Evolutionary conservation across 495 filamentous ascomycete genomes (phyloP).

Genomic region (Hyaloscypha hepaticicola): DNA sequence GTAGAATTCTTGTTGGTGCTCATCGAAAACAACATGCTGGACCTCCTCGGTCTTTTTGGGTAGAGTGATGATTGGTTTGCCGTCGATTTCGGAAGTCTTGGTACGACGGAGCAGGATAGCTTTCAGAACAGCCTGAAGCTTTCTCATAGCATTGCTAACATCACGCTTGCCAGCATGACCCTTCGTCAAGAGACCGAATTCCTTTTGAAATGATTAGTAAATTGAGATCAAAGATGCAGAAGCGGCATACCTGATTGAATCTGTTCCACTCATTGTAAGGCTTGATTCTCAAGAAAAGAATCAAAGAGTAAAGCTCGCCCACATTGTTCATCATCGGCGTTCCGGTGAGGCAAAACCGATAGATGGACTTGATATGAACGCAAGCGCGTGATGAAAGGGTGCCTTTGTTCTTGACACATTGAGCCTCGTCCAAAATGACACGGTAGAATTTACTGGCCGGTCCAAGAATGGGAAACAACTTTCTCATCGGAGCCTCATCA

Average conservation of each 20-base stretch:
- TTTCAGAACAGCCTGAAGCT: slow-evolving; percentile 78
- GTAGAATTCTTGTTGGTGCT: slow-evolving; percentile 75
- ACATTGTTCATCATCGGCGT: slow-evolving; percentile 95
- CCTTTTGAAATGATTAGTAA: slow-evolving; percentile 19
- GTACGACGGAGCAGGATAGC: slow-evolving; percentile 84
- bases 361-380: slow-evolving; percentile 57
- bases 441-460: slow-evolving; percentile 71
- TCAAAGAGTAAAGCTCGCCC: slow-evolving; percentile 76
- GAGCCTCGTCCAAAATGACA: slow-evolving; percentile 89
- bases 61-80: slow-evolving; percentile 75
- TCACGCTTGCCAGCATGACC: slow-evolving; percentile 33
- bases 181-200: slow-evolving; percentile 37
- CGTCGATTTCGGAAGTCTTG: slow-evolving; percentile 82
- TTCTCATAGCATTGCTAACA: slow-evolving; percentile 57
- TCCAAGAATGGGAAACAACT: slow-evolving; percentile 60
- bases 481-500: slow-evolving; percentile 22
- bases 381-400: slow-evolving; percentile 66
- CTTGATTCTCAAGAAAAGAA: slow-evolving; percentile 76
- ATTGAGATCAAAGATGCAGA: slow-evolving; percentile 32
- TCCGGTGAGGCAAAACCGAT: slow-evolving; percentile 85
- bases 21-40: slow-evolving; percentile 67
- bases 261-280: slow-evolving; percentile 66
- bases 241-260: slow-evolving; percentile 42
- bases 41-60: slow-evolving; percentile 67
- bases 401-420: slow-evolving; percentile 85